Conservation (phyloP, 441 rosid genomes). For the Brassica balearica region DNA sequence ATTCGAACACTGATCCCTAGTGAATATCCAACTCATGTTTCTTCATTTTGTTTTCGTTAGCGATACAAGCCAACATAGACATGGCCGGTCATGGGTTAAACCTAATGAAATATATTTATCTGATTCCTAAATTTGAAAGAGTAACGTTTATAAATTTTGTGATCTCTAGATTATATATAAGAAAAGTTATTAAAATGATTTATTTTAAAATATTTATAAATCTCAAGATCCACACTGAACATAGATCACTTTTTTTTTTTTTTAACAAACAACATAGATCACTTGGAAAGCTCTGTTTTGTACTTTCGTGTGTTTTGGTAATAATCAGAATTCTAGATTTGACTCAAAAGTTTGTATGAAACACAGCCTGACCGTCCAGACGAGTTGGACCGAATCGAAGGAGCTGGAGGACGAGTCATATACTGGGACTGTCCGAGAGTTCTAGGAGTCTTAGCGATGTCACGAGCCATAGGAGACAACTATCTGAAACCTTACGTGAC, state of each 20-base stretch:
- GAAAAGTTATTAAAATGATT: neutral
- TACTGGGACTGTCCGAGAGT: constrained; percentile 92
- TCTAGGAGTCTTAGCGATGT: constrained; percentile 88
- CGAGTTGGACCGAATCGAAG: constrained; percentile 70
- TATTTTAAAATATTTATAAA: neutral
- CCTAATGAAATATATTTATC: neutral
- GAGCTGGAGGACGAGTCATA: constrained; percentile 85
- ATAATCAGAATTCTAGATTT: neutral
- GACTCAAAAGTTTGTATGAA: constrained; percentile 8
- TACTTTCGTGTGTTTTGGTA: neutral
- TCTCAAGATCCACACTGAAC: neutral
- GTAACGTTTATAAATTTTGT: neutral
- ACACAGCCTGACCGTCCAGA: constrained; percentile 91
- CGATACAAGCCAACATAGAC: too few relatives aligned
- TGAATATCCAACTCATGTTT: neutral
- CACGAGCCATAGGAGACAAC: constrained; percentile 84
- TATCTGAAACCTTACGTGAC: constrained; percentile 68
- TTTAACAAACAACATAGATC: neutral
- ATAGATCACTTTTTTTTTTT: too few relatives aligned
- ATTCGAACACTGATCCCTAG: neutral
- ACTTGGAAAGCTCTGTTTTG: neutral
- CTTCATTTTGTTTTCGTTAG: neutral
- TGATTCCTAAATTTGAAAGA: neutral
- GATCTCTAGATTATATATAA: neutral
- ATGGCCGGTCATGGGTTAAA: neutral